Percentiles rank a stretch among this genome's conserved stretches.
Evolutionary conservation across 495 filamentous ascomycete species (phyloP).

Genomic region (Astrocystis sublimbata): DNA sequence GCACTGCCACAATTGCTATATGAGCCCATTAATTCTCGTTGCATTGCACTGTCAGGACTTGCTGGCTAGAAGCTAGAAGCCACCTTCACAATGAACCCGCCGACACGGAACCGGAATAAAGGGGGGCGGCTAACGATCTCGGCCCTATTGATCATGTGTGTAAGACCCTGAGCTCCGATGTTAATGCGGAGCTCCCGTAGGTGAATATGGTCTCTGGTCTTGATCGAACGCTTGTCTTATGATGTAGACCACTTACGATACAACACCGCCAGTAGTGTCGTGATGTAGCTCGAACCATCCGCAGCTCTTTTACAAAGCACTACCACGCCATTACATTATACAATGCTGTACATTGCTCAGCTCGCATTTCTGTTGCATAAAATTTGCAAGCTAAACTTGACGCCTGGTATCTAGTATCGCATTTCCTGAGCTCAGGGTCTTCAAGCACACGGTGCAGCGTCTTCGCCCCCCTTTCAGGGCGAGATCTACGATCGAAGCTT

Average conservation of each 20-base stretch:
- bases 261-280: neutral
- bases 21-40: neutral
- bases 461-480: neutral
- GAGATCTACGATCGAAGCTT: neutral
- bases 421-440: no score
- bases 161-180: neutral
- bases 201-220: neutral
- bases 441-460: neutral
- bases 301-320: neutral
- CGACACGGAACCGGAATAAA: conserved; percentile 10
- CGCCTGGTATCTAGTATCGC: neutral
- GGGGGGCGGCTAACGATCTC: neutral
- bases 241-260: neutral
- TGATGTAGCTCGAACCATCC: neutral
- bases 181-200: neutral
- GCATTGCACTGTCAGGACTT: conserved; percentile 1
- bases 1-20: conserved; percentile 2
- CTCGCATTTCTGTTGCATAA: no score
- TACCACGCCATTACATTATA: neutral
- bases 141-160: neutral
- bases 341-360: neutral
- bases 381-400: neutral
- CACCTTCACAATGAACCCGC: neutral
- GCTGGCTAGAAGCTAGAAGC: no score
- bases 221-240: neutral